Evolutionary conservation across 2,329 filamentous ascomycete genomes (phyloP).

Genomic region (Scolecobasidium constrictum): DNA sequence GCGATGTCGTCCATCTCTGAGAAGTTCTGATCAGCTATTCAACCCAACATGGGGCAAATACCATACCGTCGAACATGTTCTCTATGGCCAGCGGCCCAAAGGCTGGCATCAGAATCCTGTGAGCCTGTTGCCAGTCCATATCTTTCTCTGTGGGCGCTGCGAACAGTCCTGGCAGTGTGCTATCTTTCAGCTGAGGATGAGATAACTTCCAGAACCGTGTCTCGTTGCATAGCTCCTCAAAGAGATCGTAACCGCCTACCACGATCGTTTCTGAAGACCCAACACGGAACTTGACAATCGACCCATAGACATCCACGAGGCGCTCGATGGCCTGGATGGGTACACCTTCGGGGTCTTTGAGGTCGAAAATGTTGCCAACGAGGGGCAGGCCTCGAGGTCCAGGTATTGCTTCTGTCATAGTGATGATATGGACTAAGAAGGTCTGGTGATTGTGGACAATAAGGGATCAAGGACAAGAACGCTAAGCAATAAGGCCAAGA

Average conservation of each 20-base stretch:
- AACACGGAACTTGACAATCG: constrained; percentile 7
- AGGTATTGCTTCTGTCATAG: constrained; percentile 1
- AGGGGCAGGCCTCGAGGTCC: constrained; percentile 4
- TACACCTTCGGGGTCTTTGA: constrained; percentile 2
- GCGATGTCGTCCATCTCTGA: constrained; percentile 56
- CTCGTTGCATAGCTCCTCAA: constrained; percentile 9
- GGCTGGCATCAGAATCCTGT: constrained; percentile 54
- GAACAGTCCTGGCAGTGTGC: constrained; percentile 2
- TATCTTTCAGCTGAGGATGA: background rate
- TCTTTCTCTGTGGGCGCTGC: background rate
- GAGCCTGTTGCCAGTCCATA: constrained; percentile 29
- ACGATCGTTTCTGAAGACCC: background rate
- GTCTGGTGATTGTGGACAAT: no score
- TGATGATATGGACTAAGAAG: no score
- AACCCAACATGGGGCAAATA: no score
- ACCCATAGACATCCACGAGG: constrained; percentile 6
- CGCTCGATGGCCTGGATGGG: background rate
- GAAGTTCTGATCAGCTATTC: no score
- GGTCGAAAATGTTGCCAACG: constrained; percentile 7
- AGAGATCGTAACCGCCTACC: constrained; percentile 4
- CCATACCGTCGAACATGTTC: constrained; percentile 50
- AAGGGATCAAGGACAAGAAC: no score
- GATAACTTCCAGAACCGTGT: constrained; percentile 6
- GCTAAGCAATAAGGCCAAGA: no score
- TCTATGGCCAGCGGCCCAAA: constrained; percentile 60